These are phyloP conservation scores for Rosa rugosa DNA, from an alignment of 306 rosid species.

Conservation along the genomic window DNA sequence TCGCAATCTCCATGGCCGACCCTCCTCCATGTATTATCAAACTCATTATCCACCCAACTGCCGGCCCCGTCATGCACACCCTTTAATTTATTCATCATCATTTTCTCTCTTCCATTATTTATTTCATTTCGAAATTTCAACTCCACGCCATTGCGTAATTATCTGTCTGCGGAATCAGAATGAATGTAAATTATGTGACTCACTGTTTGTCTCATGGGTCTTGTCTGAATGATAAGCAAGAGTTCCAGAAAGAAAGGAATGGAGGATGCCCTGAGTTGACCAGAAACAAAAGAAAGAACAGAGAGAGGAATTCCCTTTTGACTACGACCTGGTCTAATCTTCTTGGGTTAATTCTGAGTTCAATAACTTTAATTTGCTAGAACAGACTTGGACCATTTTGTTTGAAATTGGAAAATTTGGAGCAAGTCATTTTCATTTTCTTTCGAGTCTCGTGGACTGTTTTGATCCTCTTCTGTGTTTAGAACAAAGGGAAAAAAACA, in stretches of 20 bases:
- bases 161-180: not conserved
- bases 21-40: constrained; percentile 4
- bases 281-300: not conserved
- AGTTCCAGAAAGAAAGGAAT: constrained; percentile 5
- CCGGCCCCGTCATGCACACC: constrained; percentile 20
- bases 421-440: not conserved
- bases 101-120: not conserved
- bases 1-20: constrained; percentile 22
- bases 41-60: constrained; percentile 6
- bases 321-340: not conserved
- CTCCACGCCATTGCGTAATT: not conserved
- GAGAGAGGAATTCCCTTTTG: not conserved
- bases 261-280: constrained; percentile 4
- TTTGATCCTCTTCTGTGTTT: not conserved
- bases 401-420: not conserved
- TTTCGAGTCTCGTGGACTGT: not conserved
- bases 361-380: not conserved
- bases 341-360: not conserved
- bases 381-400: not conserved
- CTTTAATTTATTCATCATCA: not conserved
- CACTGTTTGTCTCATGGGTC: constrained; percentile 1
- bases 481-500: not conserved
- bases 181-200: not conserved
- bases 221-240: not conserved
- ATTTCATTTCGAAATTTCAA: not conserved